Evolutionary conservation across 2,329 filamentous ascomycete species (phyloP), one percentile per base, ranked within the genome.

Genomic region (Penicillium sp.): DNA sequence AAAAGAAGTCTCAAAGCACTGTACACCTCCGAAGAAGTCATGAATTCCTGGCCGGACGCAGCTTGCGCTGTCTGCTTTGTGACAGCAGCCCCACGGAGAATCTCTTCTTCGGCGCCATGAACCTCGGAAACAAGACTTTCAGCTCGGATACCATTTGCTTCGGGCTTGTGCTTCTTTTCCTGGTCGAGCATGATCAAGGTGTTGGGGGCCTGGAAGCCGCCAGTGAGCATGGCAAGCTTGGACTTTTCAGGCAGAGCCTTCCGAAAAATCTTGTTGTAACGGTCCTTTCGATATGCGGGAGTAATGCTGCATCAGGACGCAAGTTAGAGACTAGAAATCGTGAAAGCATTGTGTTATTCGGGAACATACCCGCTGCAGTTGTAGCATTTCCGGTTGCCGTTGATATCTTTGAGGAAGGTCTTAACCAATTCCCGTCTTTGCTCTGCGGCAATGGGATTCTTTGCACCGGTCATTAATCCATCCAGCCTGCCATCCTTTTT

Each of bases 251-350:
- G 83, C 51, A 96, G 76, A 2, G 88, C 79, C 67, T 89, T 94
- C 68, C 93, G 87, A 72, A 97, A 99, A 49, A 99, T 91, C 73
- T 97, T 99, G 67, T 92, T 88, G 65, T 85, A 94, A 41, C 88
- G 83, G 65, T 99, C 93, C 70, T 95, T 96, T 63, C 93, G 86
- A 73, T 90, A 97, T 2, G 80, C 79, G 10, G 91, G 92, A 13
- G 88, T 92, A 56, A 94, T 84, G 26, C 88, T 88, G 55, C 56
- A 47, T 8, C 7, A 41, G 10, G n/a, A 42, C 24, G 3, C 21
- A 42, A 42, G 6, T 42, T n/a, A 26, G 23, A 42, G 23, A 28
- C 16, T 23, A 18, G 13, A 23, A 39, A 12, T 21, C 9, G 15
- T 10, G 12, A 21, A 23, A 13, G 24, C 24, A 2, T 23, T 23